phyloP scores from a whole-genome alignment of 768 basidiomycete species.

The Botryobasidium botryosum region DNA sequence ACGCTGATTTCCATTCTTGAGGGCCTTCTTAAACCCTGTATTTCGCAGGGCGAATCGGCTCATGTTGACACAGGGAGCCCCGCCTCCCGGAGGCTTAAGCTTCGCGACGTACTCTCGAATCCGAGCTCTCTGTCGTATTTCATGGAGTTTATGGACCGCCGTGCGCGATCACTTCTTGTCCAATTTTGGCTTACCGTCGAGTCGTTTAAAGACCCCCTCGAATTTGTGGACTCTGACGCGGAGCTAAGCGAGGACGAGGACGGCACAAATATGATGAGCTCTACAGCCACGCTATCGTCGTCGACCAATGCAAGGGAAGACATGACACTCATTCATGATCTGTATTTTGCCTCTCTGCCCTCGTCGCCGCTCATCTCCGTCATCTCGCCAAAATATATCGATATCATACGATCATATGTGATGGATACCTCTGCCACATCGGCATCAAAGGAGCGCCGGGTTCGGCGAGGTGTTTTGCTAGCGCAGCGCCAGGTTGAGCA shows the following conservation, averaged over 20 bases:
- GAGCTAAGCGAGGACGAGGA: constrained; percentile 40
- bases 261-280: constrained; percentile 35
- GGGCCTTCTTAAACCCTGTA: background rate
- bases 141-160: constrained; percentile 97
- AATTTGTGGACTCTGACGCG: constrained; percentile 43
- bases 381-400: constrained; percentile 54
- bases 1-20: background rate
- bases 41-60: constrained; percentile 9
- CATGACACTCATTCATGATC: constrained; percentile 72
- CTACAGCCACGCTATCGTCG: constrained; percentile 24
- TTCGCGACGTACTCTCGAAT: constrained; percentile 71
- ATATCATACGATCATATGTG: constrained; percentile 51
- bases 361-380: constrained; percentile 34
- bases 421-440: constrained; percentile 25
- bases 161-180: constrained; percentile 64
- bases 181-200: constrained; percentile 98
- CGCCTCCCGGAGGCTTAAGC: constrained; percentile 33
- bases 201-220: constrained; percentile 93
- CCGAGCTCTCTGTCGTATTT: constrained; percentile 87
- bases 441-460: constrained; percentile 31
- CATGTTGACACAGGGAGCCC: constrained; percentile 24
- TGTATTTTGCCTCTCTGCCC: constrained; percentile 56
- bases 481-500: constrained; percentile 75
- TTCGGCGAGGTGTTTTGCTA: constrained; percentile 62
- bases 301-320: constrained; percentile 63